Evolutionary conservation across 495 filamentous ascomycete genomes (phyloP), one percentile per base, ranked within the genome.

Genomic region (Chaetomidium leptoderma): DNA sequence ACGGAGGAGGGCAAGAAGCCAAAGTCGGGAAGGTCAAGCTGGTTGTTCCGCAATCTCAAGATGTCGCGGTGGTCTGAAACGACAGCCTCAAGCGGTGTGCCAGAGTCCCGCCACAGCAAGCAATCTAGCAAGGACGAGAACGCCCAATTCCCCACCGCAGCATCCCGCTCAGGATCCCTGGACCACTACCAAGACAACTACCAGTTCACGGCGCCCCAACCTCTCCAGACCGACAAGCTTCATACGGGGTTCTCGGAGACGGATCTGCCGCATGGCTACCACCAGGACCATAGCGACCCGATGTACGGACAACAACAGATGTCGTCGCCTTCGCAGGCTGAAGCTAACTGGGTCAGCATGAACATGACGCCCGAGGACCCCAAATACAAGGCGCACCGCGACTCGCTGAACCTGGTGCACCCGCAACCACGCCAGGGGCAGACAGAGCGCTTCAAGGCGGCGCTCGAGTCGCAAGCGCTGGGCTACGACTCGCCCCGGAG

Each of bases 31-130:
- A 19, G 91, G 14, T 93, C 90, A 4, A 86, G 95, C 69, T 93
- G 80, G 75, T 79, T 91, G 75, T 79, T 91, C 74, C 89, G 91
- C n/a, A 95, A 90, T 71, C 89, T 91, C 24, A 95, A 92, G 72
- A 89, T 96, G 58, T 97, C 95, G 13, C 84, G 93, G 30, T 99
- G 93, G 93, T 97, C 92, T 4, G 92, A 93, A 72, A 97, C 93
- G 21, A 97, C 93, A 5, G 81, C 91, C 23, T 93, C 95, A 0
- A 81, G 74, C 58, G 66, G 81, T 13, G 70, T 74, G 46, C 69
- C 71, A 47, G 74, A 75, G 11, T 83, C 83, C 67, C 73, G 80
- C 44, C 74, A 71, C 35, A 82, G 79, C 60, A 73, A 74, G 37
- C 64, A 72, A 36, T 76, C 72, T 0, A 73, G 73, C 62, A 76